A percentile compares a stretch with the other conserved stretches of the same genome.
phyloP scores from a whole-genome alignment of 75 land plant species.

The Cunninghamia lanceolata region DNA sequence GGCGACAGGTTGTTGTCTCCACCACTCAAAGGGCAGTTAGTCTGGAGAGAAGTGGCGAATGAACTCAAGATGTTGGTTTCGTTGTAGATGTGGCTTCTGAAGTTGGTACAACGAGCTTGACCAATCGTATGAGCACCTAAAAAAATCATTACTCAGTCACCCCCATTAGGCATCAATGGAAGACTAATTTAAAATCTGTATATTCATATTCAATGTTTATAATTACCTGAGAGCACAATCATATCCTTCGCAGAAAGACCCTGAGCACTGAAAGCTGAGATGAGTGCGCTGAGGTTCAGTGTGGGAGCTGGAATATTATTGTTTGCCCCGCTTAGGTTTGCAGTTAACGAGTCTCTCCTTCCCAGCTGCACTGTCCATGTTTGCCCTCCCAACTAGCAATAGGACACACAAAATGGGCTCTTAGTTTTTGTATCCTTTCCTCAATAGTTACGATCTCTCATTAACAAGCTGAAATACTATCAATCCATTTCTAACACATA shows the following conservation, averaged over 20 bases:
- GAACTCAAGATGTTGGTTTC: slow-evolving; percentile 6
- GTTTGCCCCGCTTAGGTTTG: slow-evolving; percentile 14
- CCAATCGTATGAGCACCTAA: slow-evolving; percentile 28
- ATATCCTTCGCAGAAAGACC: slow-evolving; percentile 30
- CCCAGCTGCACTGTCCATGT: slow-evolving; percentile 10
- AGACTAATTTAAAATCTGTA: background rate
- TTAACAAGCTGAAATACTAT: too few relatives aligned
- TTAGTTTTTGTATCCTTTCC: too few relatives aligned
- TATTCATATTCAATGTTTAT: background rate
- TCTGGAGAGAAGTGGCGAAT: background rate
- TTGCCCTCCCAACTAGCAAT: slow-evolving; percentile 8
- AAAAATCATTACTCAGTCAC: background rate
- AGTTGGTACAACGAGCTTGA: slow-evolving; percentile 15
- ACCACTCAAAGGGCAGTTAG: background rate
- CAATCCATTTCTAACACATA: too few relatives aligned
- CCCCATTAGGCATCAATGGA: too few relatives aligned
- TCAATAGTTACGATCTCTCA: too few relatives aligned
- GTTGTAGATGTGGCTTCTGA: slow-evolving; percentile 14
- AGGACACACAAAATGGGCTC: background rate
- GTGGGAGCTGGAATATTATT: slow-evolving; percentile 21
- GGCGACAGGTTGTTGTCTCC: background rate
- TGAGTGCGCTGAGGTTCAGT: slow-evolving; percentile 5
- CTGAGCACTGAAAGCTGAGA: slow-evolving; percentile 8
- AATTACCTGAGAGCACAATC: slow-evolving; percentile 32
- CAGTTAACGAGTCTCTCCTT: slow-evolving; percentile 23